A percentile compares a stretch with the other conserved stretches of the same genome.
These are phyloP conservation scores for Zygosaccharomyces lentus DNA, from an alignment of 805 yeast genomes.

Conservation along the genomic window DNA sequence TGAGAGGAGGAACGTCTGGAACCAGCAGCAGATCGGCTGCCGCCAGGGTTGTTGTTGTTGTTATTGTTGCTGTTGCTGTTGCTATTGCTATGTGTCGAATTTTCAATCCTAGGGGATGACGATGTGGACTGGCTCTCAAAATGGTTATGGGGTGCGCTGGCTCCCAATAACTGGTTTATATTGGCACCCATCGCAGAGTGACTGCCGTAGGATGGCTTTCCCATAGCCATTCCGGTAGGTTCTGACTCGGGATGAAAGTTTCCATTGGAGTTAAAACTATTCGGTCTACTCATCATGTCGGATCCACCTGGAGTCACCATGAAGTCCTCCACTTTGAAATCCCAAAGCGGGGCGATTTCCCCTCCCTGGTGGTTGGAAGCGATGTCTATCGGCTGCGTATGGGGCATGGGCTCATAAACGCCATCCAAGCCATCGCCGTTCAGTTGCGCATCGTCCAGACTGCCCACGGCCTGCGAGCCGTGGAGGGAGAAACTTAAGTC, in stretches of 20 bases:
- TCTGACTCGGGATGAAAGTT: conserved; percentile 15
- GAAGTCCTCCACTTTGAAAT: conserved; percentile 37
- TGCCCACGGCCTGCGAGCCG: background rate
- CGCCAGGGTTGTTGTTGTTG: background rate
- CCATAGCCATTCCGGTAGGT: conserved; percentile 7
- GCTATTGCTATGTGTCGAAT: background rate
- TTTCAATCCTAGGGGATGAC: conserved; percentile 9
- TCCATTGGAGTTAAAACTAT: conserved; percentile 29
- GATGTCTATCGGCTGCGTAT: conserved; percentile 29
- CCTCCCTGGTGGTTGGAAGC: conserved; percentile 33
- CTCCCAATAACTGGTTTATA: conserved; percentile 8
- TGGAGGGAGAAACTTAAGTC: conserved; percentile 10
- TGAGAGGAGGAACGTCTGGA: conserved; percentile 17
- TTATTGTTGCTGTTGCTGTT: conserved; percentile 2
- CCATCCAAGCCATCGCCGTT: conserved; percentile 1
- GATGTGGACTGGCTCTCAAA: conserved; percentile 10
- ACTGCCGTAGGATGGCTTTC: background rate
- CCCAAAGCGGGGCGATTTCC: conserved; percentile 40
- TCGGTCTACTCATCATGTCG: conserved; percentile 37
- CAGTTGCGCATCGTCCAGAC: background rate
- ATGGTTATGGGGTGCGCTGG: conserved; percentile 4
- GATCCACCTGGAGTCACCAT: conserved; percentile 36
- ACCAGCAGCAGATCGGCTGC: conserved; percentile 7
- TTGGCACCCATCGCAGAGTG: conserved; percentile 5
- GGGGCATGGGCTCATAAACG: background rate